Conservation (phyloP, 306 rosid species). For the Boehmeria nivea region DNA sequence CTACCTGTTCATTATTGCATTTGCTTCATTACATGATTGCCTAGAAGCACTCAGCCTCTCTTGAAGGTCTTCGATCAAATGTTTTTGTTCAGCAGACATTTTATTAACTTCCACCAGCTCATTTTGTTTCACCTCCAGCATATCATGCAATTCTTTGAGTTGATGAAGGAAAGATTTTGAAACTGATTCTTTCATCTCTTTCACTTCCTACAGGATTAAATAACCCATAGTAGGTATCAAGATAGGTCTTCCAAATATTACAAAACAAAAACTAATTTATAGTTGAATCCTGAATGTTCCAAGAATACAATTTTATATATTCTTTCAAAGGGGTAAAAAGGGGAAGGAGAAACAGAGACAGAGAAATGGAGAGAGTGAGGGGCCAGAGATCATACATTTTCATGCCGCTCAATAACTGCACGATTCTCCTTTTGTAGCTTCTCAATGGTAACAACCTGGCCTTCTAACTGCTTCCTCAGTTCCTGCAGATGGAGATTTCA, state of each 20-base stretch:
- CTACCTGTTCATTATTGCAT: constrained; percentile 75
- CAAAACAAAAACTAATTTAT: neutral
- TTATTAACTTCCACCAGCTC: constrained; percentile 56
- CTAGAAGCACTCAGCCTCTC: constrained; percentile 72
- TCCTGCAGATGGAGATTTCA: constrained; percentile 44
- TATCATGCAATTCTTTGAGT: constrained; percentile 49
- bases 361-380: constrained; percentile 1
- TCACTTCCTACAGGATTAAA: constrained; percentile 55
- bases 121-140: constrained; percentile 60
- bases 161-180: constrained; percentile 58
- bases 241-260: neutral
- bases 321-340: neutral
- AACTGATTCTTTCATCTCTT: constrained; percentile 57
- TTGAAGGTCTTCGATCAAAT: constrained; percentile 67
- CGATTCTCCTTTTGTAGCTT: constrained; percentile 56
- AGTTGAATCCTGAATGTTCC: neutral
- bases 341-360: neutral
- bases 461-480: constrained; percentile 90
- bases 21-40: constrained; percentile 86
- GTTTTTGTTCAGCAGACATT: constrained; percentile 67
- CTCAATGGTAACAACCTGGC: constrained; percentile 62
- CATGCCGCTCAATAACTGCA: constrained; percentile 50
- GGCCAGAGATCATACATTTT: constrained; percentile 44
- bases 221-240: neutral
- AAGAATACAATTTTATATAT: no score